A percentile compares a stretch with the other conserved stretches of the same genome.
These are phyloP conservation scores for Nigrograna mackinnonii DNA, from an alignment of 2,329 filamentous ascomycete species.

Conservation along the genomic window DNA sequence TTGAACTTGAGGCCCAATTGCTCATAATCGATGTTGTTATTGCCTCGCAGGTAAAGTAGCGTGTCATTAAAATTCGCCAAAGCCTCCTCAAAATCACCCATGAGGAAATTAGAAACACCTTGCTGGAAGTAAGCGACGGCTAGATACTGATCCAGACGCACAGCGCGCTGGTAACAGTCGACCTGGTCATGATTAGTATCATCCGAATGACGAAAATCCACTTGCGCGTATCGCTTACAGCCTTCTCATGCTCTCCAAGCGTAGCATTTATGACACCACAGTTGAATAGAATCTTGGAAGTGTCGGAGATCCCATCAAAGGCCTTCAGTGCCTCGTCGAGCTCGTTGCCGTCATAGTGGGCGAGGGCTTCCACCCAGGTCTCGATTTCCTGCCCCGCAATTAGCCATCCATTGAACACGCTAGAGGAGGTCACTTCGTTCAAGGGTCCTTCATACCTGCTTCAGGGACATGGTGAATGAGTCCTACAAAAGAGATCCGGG, in stretches of 20 bases:
- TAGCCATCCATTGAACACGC: slow-evolving; percentile 21
- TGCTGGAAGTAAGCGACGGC: slow-evolving; percentile 98
- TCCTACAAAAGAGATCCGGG: too few relatives aligned
- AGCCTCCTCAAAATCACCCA: slow-evolving; percentile 96
- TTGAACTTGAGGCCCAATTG: slow-evolving; percentile 95
- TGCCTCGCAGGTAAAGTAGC: slow-evolving; percentile 88
- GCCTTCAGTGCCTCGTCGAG: slow-evolving; percentile 85
- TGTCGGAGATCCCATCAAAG: slow-evolving; percentile 88
- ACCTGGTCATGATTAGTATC: slow-evolving; percentile 62
- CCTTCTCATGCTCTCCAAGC: slow-evolving; percentile 91
- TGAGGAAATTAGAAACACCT: slow-evolving; percentile 95
- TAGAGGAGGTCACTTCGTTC: not conserved
- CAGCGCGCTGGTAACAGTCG: slow-evolving; percentile 90
- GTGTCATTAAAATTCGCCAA: slow-evolving; percentile 99
- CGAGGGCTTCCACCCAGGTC: slow-evolving; percentile 92
- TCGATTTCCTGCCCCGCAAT: slow-evolving; percentile 80
- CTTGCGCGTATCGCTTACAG: slow-evolving; percentile 62
- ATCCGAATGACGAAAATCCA: not conserved
- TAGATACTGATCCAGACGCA: slow-evolving; percentile 89
- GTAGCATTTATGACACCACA: slow-evolving; percentile 98
- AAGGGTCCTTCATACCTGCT: slow-evolving; percentile 42
- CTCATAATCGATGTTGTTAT: slow-evolving; percentile 97
- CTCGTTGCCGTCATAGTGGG: slow-evolving; percentile 94
- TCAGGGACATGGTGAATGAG: slow-evolving; percentile 52
- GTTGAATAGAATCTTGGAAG: slow-evolving; percentile 98